Percentiles rank a stretch among this genome's conserved stretches.
phyloP scores from a whole-genome alignment of 2,329 filamentous ascomycete species.

The Stagonosporopsis chrysanthemi region DNA sequence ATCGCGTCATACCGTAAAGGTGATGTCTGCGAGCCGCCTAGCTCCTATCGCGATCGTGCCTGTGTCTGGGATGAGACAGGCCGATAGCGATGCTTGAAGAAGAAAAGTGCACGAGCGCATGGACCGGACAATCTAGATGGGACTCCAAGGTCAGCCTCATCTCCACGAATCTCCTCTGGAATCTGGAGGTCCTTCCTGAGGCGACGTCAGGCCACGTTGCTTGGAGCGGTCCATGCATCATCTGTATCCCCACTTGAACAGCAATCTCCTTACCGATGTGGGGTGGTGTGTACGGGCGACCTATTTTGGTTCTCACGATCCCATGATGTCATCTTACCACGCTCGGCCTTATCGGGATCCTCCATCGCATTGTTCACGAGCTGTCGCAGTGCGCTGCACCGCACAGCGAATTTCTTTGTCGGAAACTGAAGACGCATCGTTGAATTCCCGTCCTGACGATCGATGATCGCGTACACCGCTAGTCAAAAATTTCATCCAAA shows the following conservation, averaged over 20 bases:
- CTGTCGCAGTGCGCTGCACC: background rate
- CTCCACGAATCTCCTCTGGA: background rate
- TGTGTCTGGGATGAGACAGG: background rate
- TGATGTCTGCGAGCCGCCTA: background rate
- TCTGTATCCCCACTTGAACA: conserved; percentile 32
- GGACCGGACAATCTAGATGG: background rate
- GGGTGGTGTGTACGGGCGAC: conserved; percentile 2
- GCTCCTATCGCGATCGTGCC: background rate
- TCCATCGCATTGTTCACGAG: background rate
- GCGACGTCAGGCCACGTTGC: conserved; percentile 14
- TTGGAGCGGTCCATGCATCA: conserved; percentile 20
- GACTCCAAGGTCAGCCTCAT: background rate
- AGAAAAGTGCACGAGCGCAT: background rate
- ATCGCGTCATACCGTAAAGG: background rate
- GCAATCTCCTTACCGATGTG: conserved; percentile 21
- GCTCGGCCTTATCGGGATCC: conserved; percentile 14
- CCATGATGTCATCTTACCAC: conserved; percentile 34
- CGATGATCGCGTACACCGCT: conserved; percentile 21
- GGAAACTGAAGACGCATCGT: background rate
- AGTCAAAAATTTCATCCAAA: conserved; percentile 4
- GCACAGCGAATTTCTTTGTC: background rate
- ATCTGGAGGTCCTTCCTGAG: background rate
- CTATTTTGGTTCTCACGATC: conserved; percentile 28
- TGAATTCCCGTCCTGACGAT: conserved; percentile 3
- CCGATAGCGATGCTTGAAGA: background rate